Evolutionary conservation across 2,329 filamentous ascomycete genomes (phyloP).

Genomic region (Nemania abortiva): DNA sequence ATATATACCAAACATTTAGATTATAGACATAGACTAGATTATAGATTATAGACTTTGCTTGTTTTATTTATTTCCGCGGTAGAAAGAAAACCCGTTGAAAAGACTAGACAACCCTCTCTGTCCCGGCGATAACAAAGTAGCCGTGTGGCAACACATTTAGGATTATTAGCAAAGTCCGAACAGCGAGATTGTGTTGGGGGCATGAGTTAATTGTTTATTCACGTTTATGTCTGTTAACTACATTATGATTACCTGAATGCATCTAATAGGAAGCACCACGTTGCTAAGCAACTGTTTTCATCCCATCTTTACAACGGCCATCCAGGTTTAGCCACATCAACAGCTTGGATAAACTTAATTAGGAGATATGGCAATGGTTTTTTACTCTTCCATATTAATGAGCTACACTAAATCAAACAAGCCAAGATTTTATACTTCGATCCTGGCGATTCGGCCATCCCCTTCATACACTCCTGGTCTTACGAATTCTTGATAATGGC

Average conservation of each 20-base stretch:
- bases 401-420: not conserved
- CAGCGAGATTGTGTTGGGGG: not conserved
- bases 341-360: not conserved
- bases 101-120: not conserved
- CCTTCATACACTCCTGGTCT: not conserved
- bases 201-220: not conserved
- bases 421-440: not conserved
- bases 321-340: not conserved
- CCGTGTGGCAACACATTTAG: not conserved
- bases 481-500: conserved; percentile 5
- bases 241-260: not conserved
- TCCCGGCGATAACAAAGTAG: not conserved
- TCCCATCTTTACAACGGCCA: not conserved
- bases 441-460: too few relatives aligned
- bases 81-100: not conserved
- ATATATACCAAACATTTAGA: conserved; percentile 13
- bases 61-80: not conserved
- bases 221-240: conserved; percentile 2
- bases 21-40: conserved; percentile 8
- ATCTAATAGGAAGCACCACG: not conserved
- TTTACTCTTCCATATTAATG: not conserved
- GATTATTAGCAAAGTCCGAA: not conserved
- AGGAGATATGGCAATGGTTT: not conserved
- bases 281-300: not conserved
- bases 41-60: not conserved